A percentile compares a stretch with the other conserved stretches of the same genome.
Evolutionary conservation across 148 eudicot genomes (phyloP).

Genomic region (Dianthus caryophyllus): DNA sequence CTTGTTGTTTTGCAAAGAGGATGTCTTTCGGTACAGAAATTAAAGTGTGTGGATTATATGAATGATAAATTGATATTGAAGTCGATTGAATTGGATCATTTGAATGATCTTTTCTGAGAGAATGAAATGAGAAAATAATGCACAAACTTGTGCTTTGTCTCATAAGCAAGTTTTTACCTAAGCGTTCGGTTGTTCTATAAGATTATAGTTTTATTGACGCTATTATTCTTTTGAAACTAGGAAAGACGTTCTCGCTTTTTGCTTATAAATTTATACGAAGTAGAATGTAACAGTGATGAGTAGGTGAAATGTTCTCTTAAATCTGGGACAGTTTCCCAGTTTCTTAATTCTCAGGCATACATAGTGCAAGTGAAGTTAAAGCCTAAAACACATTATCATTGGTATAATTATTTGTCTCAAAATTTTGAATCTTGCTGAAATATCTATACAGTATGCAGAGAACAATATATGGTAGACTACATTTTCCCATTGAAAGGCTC

Average conservation of each 20-base stretch:
- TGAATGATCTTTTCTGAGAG: not conserved
- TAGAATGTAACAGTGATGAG: not conserved
- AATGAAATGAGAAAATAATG: not conserved
- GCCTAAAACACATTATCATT: too few relatives aligned
- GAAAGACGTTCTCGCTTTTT: not conserved
- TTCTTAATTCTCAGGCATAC: too few relatives aligned
- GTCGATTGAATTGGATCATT: not conserved
- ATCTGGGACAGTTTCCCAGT: not conserved
- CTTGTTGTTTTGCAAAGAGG: not conserved
- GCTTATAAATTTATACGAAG: too few relatives aligned
- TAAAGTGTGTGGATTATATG: not conserved
- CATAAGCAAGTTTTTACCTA: not conserved
- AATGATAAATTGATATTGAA: not conserved
- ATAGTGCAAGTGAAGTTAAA: too few relatives aligned
- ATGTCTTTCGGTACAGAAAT: not conserved
- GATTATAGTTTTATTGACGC: not conserved
- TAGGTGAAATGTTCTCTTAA: not conserved
- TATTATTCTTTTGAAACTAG: not conserved
- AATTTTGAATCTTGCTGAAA: not conserved
- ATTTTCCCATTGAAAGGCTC: not conserved
- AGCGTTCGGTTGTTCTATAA: not conserved
- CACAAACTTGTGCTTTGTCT: slow-evolving; percentile 5
- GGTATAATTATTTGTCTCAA: too few relatives aligned
- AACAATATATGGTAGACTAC: not conserved
- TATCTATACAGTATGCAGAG: not conserved